These are phyloP conservation scores for Alternaria sp. DNA, from an alignment of 2,329 filamentous ascomycete genomes.

Conservation along the genomic window DNA sequence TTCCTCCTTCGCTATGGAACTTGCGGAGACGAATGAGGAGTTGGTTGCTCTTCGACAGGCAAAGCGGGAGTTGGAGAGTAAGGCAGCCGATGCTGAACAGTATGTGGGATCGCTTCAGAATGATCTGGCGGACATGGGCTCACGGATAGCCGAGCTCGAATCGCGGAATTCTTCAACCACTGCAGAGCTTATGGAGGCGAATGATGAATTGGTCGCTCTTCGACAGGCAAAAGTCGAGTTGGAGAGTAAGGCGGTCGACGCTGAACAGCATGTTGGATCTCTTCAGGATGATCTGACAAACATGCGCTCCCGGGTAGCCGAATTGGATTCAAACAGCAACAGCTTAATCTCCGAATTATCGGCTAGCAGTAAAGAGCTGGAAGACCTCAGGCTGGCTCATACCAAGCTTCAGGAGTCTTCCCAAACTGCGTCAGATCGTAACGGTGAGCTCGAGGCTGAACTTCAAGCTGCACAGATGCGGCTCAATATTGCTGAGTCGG, in stretches of 20 bases:
- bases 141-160: constrained; percentile 22
- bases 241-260: constrained; percentile 20
- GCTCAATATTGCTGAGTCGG: constrained; percentile 36
- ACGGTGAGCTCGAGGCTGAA: constrained; percentile 29
- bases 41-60: constrained; percentile 23
- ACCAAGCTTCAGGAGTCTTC: constrained; percentile 23
- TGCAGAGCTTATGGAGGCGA: constrained; percentile 8
- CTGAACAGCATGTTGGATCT: constrained; percentile 12
- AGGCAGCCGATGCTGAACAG: constrained; percentile 19
- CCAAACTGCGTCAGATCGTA: constrained; percentile 10
- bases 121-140: constrained; percentile 27
- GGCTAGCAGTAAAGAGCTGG: constrained; percentile 24
- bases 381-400: constrained; percentile 22
- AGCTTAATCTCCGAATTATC: constrained; percentile 31
- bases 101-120: constrained; percentile 24
- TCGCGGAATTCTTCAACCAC: constrained; percentile 15
- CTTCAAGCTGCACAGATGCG: constrained; percentile 32
- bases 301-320: constrained; percentile 25
- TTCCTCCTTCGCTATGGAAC: constrained; percentile 14
- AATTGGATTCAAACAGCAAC: constrained; percentile 30
- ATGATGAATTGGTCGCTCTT: constrained; percentile 24
- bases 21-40: constrained; percentile 17
- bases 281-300: constrained; percentile 31
- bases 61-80: constrained; percentile 25
- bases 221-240: constrained; percentile 24